phyloP scores from a whole-genome alignment of 768 basidiomycete species.

The Lyophyllum semitale region DNA sequence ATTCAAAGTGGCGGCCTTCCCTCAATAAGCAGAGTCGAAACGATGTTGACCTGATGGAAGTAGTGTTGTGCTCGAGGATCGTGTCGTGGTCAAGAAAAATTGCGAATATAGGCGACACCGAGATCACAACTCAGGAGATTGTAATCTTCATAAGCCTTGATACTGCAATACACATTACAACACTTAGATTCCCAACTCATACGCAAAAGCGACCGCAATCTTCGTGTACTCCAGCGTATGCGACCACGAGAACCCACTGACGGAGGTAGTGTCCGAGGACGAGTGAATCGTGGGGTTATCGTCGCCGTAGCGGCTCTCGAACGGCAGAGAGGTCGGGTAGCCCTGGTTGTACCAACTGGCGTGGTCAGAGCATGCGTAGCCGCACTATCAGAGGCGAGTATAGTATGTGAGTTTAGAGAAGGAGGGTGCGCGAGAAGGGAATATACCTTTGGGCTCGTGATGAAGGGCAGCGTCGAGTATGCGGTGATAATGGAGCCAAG shows the following conservation, averaged over 20 bases:
- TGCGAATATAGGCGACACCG: no score
- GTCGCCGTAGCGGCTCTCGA: slow-evolving; percentile 24
- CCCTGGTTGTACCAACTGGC: slow-evolving; percentile 65
- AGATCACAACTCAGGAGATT: no score
- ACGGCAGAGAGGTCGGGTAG: slow-evolving; percentile 45
- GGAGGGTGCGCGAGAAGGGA: slow-evolving; percentile 4
- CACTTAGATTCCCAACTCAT: slow-evolving; percentile 11
- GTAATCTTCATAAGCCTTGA: no score
- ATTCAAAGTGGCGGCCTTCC: no score
- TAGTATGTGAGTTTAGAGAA: background rate
- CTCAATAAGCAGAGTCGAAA: no score
- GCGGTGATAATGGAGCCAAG: slow-evolving; percentile 39
- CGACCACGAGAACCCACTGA: slow-evolving; percentile 51
- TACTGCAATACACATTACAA: background rate
- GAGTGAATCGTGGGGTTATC: slow-evolving; percentile 34
- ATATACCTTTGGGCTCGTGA: slow-evolving; percentile 39
- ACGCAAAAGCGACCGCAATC: slow-evolving; percentile 28
- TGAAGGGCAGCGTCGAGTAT: slow-evolving; percentile 44
- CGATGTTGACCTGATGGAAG: no score
- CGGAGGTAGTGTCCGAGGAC: slow-evolving; percentile 43
- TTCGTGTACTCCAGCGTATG: slow-evolving; percentile 68
- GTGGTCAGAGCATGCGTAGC: slow-evolving; percentile 73
- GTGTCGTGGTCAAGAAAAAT: no score
- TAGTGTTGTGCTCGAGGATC: no score
- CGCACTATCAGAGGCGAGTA: slow-evolving; percentile 22